Base-by-base conservation (phyloP, 345 rosid genomes). In the Microcos paniculata region DNA sequence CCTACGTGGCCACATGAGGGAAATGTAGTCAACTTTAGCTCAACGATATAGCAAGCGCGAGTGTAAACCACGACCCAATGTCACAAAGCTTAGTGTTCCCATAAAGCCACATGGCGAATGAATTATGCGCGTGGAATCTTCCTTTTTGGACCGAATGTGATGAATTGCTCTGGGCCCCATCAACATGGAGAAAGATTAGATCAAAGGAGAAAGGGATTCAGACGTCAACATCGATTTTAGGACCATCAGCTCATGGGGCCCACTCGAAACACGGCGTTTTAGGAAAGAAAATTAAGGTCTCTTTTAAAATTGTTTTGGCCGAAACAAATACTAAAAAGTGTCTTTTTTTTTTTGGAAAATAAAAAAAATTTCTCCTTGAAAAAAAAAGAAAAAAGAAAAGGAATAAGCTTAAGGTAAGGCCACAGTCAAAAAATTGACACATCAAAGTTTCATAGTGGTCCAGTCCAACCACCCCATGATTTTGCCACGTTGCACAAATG, bases 221-320 rank as follows among this genome's bases (percentile, higher is more conserved):
- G 86, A 83, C 86, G 88, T 88, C 88, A 75, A 83, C 92, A 68
- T 88, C 87, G 82, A 14, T 62, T 78, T 80, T 51, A 53, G 91
- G 85, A 83, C 83, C 80, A 58, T 72, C 82, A 40, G 1, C 71
- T 7, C 2, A 8, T 33, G 77, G 86, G 84, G 35, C 82, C 88
- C 81, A 19, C 70, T 38, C 52, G 45, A 30, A 53, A 52, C n/a
- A 70, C 78, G 80, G 38, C 77, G 79, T 76, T 61, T 51, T 19
- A 30, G n/a, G 4, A 2, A 33, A 45, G 6, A 42, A 12, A 63
- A n/a, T 30, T 28, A 59, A 19, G 61, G 18, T 26, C 53, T 35
- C 38, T 6, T 35, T 19, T 14, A 35, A 5, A n/a, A n/a, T n/a
- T n/a, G n/a, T n/a, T n/a, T n/a, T n/a, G n/a, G n/a, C n/a, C n/a